These are phyloP conservation scores for Zanthoxylum bungeanum DNA, from an alignment of 345 rosid species.

Conservation along the genomic window DNA sequence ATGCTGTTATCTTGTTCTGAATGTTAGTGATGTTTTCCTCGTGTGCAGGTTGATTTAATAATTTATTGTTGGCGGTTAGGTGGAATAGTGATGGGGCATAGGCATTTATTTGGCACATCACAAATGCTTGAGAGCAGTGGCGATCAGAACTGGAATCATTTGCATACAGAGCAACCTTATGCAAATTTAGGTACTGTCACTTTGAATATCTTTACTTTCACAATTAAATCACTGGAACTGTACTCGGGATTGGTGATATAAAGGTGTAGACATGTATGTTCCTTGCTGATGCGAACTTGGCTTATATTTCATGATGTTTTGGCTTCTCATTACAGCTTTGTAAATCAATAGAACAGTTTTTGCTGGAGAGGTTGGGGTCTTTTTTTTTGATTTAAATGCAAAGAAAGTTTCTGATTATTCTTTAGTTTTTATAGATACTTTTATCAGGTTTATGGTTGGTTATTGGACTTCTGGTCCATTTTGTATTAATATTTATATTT, in stretches of 20 bases:
- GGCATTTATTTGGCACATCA: constrained; percentile 47
- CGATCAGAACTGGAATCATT: constrained; percentile 65
- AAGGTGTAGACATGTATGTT: constrained; percentile 5
- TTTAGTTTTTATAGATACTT: neutral
- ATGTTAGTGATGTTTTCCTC: constrained; percentile 10
- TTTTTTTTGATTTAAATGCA: neutral
- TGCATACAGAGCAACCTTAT: constrained; percentile 54
- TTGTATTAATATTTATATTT: neutral
- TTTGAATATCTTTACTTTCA: neutral
- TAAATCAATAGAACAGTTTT: neutral
- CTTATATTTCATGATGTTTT: neutral
- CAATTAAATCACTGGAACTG: constrained; percentile 4
- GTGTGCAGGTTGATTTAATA: constrained; percentile 41
- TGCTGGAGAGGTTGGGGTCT: neutral
- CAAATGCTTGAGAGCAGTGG: constrained; percentile 55
- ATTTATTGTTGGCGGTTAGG: constrained; percentile 4
- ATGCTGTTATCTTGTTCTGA: constrained; percentile 11
- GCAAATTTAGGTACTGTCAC: constrained; percentile 44
- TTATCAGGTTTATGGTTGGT: neutral
- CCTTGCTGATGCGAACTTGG: neutral
- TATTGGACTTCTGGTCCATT: neutral
- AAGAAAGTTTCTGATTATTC: neutral
- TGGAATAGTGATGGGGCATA: constrained; percentile 66
- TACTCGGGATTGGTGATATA: neutral
- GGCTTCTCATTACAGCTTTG: neutral